These are phyloP conservation scores for Thermomucor indicae-seudaticae DNA, from an alignment of 371 early-diverging fungal genomes.

Conservation along the genomic window DNA sequence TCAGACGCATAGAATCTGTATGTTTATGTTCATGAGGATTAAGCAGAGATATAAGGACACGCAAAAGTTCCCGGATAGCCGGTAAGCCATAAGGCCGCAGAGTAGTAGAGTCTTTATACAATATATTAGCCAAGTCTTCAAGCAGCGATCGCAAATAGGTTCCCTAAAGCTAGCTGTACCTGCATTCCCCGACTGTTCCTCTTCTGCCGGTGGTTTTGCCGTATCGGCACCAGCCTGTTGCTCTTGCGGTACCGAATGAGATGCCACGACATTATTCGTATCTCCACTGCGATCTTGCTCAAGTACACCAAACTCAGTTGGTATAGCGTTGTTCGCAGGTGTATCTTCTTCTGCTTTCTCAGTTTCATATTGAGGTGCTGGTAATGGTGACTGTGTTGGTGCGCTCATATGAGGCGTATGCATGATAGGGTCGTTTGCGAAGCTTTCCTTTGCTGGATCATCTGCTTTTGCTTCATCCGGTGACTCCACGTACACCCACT, in stretches of 20 bases:
- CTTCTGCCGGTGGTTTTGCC: neutral
- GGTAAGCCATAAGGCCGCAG: constrained; percentile 74
- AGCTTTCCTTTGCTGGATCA: neutral
- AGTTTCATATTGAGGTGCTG: constrained; percentile 3
- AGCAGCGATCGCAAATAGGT: no score
- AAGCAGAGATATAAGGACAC: constrained; percentile 85
- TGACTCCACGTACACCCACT: constrained; percentile 38
- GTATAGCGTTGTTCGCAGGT: neutral
- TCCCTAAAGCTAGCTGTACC: no score
- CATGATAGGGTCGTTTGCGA: no score
- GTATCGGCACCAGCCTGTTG: neutral
- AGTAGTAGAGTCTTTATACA: constrained; percentile 3
- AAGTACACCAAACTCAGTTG: constrained; percentile 5
- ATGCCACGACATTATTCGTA: neutral
- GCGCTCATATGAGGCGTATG: constrained; percentile 46
- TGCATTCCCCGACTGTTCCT: neutral
- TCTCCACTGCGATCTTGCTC: constrained; percentile 4
- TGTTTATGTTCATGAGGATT: constrained; percentile 90
- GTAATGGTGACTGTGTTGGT: constrained; percentile 27
- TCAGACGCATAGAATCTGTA: constrained; percentile 88
- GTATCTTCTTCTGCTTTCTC: neutral
- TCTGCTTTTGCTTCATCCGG: constrained; percentile 9
- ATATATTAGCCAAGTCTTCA: neutral
- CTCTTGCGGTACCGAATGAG: constrained; percentile 3
- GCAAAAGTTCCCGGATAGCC: constrained; percentile 82